Base-by-base conservation (phyloP, 164 flowering plant species). In the Macadamia tetraphylla region DNA sequence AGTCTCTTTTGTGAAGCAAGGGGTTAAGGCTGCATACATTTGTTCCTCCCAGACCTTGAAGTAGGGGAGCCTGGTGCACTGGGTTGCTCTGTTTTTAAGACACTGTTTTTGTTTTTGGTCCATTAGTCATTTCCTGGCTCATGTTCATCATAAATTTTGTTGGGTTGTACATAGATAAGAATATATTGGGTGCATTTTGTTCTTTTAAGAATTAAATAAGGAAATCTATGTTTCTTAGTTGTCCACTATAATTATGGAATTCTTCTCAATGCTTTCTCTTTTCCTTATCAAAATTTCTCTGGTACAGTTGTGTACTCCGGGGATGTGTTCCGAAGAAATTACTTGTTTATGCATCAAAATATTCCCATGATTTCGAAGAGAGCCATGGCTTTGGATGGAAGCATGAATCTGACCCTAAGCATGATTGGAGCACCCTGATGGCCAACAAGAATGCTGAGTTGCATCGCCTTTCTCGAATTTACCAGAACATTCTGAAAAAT, bases 291-390 rank as follows among this genome's bases (percentile, higher is more conserved):
- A 48, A 32, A 7, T 46, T 62, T 52, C 13, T 60, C 29, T 35
- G 13, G 40, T 82, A 71, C 74, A 94, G 99, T 64, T 94, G 99
- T 75, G 99, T 94, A 9, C 91, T 94, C 57, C 95, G 99, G 44
- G 99, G 99, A 66, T 94, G 99, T 80, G 97, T 94, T 15, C 99
- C 99, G 1, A 95, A 95, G 84, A 95, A 95, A 73, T 70, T 95
- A 42, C 87, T 95, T 44, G 98, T 95, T 4, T 89, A 88, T 44
- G 74, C 98, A 13, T 94, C 99, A 60, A 89, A 90, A 80, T 94
- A 76, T 71, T 74, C 97, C 44, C 98, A 95, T 75, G 99, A 92
- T 76, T 92, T 92, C 80, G 97, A 92, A 52, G 98, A 95, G 73
- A 92, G 97, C 71, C 42, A 73, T 77, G 96, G 94, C 62, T 95